These are phyloP conservation scores for Prunus salicina DNA, from an alignment of 306 rosid genomes.

Conservation along the genomic window DNA sequence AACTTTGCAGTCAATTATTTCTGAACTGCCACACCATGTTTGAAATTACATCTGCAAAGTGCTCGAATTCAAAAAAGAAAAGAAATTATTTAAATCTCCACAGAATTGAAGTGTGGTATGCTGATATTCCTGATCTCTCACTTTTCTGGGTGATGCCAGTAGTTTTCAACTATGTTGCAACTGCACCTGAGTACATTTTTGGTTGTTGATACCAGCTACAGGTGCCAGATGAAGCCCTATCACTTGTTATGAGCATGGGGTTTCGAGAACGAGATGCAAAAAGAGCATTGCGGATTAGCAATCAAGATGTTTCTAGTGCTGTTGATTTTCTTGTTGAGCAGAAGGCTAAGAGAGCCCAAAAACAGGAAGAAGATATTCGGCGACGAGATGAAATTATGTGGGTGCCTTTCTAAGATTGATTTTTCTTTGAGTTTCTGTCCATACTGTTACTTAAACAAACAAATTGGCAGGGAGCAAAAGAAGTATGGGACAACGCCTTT, in stretches of 20 bases:
- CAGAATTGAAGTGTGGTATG: background rate
- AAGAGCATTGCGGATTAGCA: conserved; percentile 81
- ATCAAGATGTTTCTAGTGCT: conserved; percentile 81
- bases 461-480: conserved; percentile 73
- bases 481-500: conserved; percentile 63
- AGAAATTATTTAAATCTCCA: background rate
- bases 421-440: conserved; percentile 9
- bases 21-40: background rate
- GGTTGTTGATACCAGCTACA: conserved; percentile 60
- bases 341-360: conserved; percentile 48
- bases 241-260: conserved; percentile 89
- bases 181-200: background rate
- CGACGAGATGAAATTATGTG: conserved; percentile 58
- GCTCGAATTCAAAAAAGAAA: background rate
- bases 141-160: background rate
- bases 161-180: background rate
- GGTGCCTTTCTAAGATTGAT: conserved; percentile 17
- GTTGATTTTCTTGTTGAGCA: conserved; percentile 84
- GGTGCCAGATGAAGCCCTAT: conserved; percentile 80
- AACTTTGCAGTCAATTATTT: background rate
- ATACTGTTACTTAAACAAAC: conserved; percentile 15
- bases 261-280: conserved; percentile 61
- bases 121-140: background rate
- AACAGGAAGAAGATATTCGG: conserved; percentile 55
- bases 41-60: background rate